phyloP scores from a whole-genome alignment of 2,329 filamentous ascomycete species.

The Scytalidium lignicola region DNA sequence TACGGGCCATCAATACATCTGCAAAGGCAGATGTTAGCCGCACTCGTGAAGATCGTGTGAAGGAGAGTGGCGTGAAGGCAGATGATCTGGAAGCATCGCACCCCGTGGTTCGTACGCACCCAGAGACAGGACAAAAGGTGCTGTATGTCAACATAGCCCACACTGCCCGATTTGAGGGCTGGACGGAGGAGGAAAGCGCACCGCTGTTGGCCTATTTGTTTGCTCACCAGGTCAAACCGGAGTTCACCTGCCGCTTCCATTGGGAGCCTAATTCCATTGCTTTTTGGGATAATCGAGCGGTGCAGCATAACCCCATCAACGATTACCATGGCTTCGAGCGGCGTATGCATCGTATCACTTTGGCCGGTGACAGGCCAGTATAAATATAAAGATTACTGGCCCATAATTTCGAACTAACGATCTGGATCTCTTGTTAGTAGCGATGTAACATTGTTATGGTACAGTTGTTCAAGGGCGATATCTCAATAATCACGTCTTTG shows the following conservation, averaged over 20 bases:
- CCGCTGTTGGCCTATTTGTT: slow-evolving; percentile 47
- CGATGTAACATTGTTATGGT: too few relatives aligned
- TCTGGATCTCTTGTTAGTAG: too few relatives aligned
- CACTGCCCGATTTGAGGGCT: slow-evolving; percentile 50
- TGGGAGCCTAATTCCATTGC: slow-evolving; percentile 62
- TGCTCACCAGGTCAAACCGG: slow-evolving; percentile 47
- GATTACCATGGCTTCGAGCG: not conserved
- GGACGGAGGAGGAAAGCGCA: slow-evolving; percentile 49
- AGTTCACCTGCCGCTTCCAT: slow-evolving; percentile 43
- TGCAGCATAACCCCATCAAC: not conserved
- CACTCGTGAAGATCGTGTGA: slow-evolving; percentile 45
- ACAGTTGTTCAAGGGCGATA: too few relatives aligned
- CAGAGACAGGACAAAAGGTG: slow-evolving; percentile 57
- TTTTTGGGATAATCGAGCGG: slow-evolving; percentile 59
- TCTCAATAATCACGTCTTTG: too few relatives aligned
- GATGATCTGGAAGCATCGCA: slow-evolving; percentile 28
- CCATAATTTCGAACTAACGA: too few relatives aligned
- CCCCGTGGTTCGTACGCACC: slow-evolving; percentile 53
- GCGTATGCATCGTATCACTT: not conserved
- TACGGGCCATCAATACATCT: slow-evolving; percentile 51
- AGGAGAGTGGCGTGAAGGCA: slow-evolving; percentile 25
- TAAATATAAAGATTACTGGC: not conserved
- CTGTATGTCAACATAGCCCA: slow-evolving; percentile 56
- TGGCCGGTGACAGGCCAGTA: not conserved
- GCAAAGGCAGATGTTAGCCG: slow-evolving; percentile 48